Conservation (phyloP, 352 stramenopile genomes). For the Globisporangium canariense region DNA sequence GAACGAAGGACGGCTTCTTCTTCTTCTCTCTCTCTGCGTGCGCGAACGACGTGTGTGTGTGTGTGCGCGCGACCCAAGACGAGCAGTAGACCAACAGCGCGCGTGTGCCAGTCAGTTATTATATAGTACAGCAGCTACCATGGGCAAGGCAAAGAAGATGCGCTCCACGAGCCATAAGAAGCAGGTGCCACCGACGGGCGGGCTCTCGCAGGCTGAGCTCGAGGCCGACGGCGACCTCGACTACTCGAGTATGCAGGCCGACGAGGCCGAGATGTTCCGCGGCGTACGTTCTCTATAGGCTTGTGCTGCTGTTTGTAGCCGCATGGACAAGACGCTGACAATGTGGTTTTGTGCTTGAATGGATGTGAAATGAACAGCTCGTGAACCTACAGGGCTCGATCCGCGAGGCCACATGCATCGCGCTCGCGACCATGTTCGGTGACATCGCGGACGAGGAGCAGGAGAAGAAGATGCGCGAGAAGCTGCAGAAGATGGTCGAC, state of each 20-base stretch:
- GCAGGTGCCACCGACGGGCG: conserved; percentile 55
- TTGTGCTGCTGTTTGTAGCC: neutral
- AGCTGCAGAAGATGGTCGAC: conserved; percentile 77
- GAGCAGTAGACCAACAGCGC: neutral
- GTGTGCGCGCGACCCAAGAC: neutral
- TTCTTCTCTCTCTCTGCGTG: too few species aligned
- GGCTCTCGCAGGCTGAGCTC: conserved; percentile 51
- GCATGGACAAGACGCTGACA: neutral
- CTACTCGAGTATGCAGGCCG: conserved; percentile 38
- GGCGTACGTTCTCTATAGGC: conserved; percentile 27
- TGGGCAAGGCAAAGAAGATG: conserved; percentile 88
- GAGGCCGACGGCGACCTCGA: conserved; percentile 39
- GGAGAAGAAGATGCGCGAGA: conserved; percentile 52
- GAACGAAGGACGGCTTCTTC: neutral
- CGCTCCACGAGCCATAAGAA: conserved; percentile 86
- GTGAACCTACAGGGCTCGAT: conserved; percentile 75
- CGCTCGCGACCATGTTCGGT: conserved; percentile 80
- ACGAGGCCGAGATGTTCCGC: conserved; percentile 71
- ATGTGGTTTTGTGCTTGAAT: neutral
- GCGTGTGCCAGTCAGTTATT: neutral
- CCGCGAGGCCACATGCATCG: conserved; percentile 83
- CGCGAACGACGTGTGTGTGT: too few species aligned
- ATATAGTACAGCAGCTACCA: conserved; percentile 22
- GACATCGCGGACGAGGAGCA: conserved; percentile 56
- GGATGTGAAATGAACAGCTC: conserved; percentile 26